Evolutionary conservation across 2,329 filamentous ascomycete species (phyloP).

Genomic region (Triangularia setosa): DNA sequence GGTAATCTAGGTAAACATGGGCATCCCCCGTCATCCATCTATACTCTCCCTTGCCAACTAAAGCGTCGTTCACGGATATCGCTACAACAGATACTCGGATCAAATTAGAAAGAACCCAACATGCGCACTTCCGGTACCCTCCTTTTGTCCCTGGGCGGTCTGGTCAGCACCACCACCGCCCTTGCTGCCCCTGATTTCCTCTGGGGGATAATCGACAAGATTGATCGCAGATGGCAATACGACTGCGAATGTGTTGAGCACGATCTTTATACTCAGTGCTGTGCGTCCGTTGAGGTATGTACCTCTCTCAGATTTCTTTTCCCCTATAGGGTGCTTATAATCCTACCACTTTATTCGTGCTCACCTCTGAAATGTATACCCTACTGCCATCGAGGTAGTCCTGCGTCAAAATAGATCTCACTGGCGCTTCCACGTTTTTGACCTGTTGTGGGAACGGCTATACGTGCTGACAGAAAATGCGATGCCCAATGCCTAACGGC

Average conservation of each 20-base stretch:
- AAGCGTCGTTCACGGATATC: too few species aligned
- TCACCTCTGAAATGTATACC: background rate
- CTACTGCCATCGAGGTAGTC: background rate
- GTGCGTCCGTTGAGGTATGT: background rate
- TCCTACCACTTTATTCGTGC: background rate
- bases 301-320: too few species aligned
- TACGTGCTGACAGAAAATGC: background rate
- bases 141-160: background rate
- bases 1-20: background rate
- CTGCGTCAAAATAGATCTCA: background rate
- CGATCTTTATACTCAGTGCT: background rate
- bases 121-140: background rate
- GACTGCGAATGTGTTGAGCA: background rate
- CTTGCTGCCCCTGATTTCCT: background rate
- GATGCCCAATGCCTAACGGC: background rate
- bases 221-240: background rate
- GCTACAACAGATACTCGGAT: too few species aligned
- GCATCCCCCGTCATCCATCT: too few species aligned
- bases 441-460: background rate
- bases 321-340: too few species aligned
- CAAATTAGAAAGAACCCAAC: too few species aligned
- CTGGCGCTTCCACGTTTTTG: background rate
- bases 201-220: background rate
- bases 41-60: too few species aligned
- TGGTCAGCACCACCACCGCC: background rate